Evolutionary conservation across 768 basidiomycete genomes (phyloP).

Genomic region (Rhodotorula paludigena): DNA sequence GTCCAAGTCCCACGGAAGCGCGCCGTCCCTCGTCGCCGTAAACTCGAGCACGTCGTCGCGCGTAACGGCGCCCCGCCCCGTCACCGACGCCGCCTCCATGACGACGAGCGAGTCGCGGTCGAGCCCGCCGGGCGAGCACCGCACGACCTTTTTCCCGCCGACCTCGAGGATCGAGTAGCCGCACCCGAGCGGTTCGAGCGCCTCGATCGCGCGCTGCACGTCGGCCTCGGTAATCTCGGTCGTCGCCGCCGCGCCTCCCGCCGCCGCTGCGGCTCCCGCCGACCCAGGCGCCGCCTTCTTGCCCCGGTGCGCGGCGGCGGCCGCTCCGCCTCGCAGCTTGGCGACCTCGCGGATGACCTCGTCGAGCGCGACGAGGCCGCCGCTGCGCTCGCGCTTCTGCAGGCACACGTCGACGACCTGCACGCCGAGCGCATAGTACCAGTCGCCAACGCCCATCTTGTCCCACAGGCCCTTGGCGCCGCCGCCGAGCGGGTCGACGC

Average conservation of each 20-base stretch:
- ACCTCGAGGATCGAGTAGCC: slow-evolving; percentile 81
- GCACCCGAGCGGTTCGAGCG: slow-evolving; percentile 79
- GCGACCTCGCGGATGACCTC: slow-evolving; percentile 76
- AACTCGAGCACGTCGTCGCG: slow-evolving; percentile 22
- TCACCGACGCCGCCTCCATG: slow-evolving; percentile 54
- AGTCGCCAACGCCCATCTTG: slow-evolving; percentile 72
- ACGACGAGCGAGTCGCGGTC: slow-evolving; percentile 83
- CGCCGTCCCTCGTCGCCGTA: slow-evolving; percentile 51
- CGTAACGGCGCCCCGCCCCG: slow-evolving; percentile 36
- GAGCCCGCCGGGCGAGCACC: slow-evolving; percentile 82
- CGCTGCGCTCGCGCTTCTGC: slow-evolving; percentile 57
- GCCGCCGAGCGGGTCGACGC: slow-evolving; percentile 74
- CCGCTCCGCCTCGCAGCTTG: slow-evolving; percentile 60
- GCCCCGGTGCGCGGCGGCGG: not conserved
- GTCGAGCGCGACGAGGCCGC: slow-evolving; percentile 81
- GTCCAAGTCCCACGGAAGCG: slow-evolving; percentile 65
- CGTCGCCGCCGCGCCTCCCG: not conserved
- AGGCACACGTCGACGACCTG: slow-evolving; percentile 53
- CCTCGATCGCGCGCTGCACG: slow-evolving; percentile 63
- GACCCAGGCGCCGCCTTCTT: not conserved
- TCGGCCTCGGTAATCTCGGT: slow-evolving; percentile 60
- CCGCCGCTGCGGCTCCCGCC: not conserved
- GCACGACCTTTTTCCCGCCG: slow-evolving; percentile 70
- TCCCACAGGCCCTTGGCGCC: slow-evolving; percentile 70
- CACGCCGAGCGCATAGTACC: slow-evolving; percentile 91